Percentiles rank a stretch among this genome's conserved stretches.
These are phyloP conservation scores for Chlorencoelia australis DNA, from an alignment of 2,329 filamentous ascomycete species.

Conservation along the genomic window DNA sequence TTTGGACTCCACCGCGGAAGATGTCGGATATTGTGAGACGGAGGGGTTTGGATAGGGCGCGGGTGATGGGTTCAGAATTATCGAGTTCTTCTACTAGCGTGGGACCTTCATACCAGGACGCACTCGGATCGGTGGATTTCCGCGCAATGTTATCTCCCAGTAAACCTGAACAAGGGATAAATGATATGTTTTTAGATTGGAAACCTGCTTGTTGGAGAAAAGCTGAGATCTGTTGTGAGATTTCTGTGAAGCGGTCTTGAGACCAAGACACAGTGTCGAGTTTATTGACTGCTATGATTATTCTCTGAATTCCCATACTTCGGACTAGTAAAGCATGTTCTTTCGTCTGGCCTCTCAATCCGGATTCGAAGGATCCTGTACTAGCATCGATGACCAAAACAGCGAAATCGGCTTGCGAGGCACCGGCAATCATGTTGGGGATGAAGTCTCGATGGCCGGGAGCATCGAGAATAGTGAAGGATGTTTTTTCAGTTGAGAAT, in stretches of 20 bases:
- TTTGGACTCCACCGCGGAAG: slow-evolving; percentile 68
- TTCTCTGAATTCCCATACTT: slow-evolving; percentile 78
- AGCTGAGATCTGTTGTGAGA: slow-evolving; percentile 69
- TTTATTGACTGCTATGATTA: slow-evolving; percentile 93
- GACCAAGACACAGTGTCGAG: slow-evolving; percentile 83
- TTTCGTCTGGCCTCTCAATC: slow-evolving; percentile 84
- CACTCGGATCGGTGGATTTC: slow-evolving; percentile 42
- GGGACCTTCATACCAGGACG: slow-evolving; percentile 70
- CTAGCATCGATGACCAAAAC: slow-evolving; percentile 89
- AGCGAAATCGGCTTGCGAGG: slow-evolving; percentile 91
- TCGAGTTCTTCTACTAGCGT: slow-evolving; percentile 82
- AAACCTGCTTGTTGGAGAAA: slow-evolving; percentile 81
- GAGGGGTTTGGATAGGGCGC: slow-evolving; percentile 67
- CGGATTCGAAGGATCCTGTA: slow-evolving; percentile 86
- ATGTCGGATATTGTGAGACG: slow-evolving; percentile 83
- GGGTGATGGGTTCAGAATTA: slow-evolving; percentile 60
- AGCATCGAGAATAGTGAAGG: slow-evolving; percentile 90
- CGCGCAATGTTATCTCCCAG: slow-evolving; percentile 76
- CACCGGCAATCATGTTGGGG: slow-evolving; percentile 97
- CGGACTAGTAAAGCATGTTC: slow-evolving; percentile 85
- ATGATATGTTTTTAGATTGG: slow-evolving; percentile 67
- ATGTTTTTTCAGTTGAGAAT: slow-evolving; percentile 79
- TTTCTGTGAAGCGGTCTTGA: slow-evolving; percentile 72
- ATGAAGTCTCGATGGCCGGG: slow-evolving; percentile 94
- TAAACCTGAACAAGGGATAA: slow-evolving; percentile 83